Evolutionary conservation across 768 basidiomycete genomes (phyloP).

Genomic region (Floccularia luteovirens): DNA sequence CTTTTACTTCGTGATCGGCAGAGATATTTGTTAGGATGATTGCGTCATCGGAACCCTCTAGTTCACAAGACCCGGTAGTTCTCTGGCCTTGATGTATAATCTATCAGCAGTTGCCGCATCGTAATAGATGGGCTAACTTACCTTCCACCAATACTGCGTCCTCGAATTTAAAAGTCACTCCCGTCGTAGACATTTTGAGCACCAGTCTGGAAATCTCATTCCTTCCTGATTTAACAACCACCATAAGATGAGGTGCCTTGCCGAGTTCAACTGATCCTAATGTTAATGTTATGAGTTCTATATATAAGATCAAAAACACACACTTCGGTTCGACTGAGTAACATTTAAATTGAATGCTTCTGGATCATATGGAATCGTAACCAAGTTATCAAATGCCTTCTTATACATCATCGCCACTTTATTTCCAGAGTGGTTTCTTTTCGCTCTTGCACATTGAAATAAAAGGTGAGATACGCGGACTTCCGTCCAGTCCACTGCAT

Average conservation of each 20-base stretch:
- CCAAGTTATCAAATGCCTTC: constrained; percentile 28
- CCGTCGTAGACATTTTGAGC: constrained; percentile 47
- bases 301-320: constrained; percentile 6
- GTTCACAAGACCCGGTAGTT: constrained; percentile 10
- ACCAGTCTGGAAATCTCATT: constrained; percentile 52
- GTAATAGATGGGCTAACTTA: constrained; percentile 6
- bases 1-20: constrained; percentile 32
- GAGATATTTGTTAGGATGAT: constrained; percentile 43
- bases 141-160: constrained; percentile 34
- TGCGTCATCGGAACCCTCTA: constrained; percentile 32
- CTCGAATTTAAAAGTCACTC: constrained; percentile 40
- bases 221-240: constrained; percentile 59
- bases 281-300: constrained; percentile 2
- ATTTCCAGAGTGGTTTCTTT: constrained; percentile 35
- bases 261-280: constrained; percentile 55
- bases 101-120: not conserved
- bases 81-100: constrained; percentile 10
- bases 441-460: constrained; percentile 64
- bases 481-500: constrained; percentile 61
- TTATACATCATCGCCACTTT: constrained; percentile 16
- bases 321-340: constrained; percentile 46
- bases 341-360: constrained; percentile 59
- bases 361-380: constrained; percentile 58
- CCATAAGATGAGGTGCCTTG: constrained; percentile 40
- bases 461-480: constrained; percentile 55